A percentile compares a stretch with the other conserved stretches of the same genome.
Conservation (phyloP, 345 rosid genomes). For the Populus tremula region DNA sequence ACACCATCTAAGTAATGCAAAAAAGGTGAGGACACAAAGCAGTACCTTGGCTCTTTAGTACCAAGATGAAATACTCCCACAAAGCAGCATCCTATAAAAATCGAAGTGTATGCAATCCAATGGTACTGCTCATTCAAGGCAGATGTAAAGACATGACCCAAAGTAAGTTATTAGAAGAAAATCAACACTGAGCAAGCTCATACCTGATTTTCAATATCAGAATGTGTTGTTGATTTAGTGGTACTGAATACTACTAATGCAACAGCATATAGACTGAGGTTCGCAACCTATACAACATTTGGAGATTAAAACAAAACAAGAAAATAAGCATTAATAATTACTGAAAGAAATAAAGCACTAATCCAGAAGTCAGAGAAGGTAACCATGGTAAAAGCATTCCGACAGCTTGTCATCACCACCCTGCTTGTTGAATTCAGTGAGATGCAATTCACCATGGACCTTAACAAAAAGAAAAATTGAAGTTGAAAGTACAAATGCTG, state of each 20-base stretch:
- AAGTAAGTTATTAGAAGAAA: constrained; percentile 8
- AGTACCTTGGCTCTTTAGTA: constrained; percentile 83
- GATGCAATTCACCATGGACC: constrained; percentile 95
- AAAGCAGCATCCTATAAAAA: constrained; percentile 74
- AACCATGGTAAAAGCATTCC: constrained; percentile 96
- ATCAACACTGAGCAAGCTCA: background rate
- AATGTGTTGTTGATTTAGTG: constrained; percentile 45
- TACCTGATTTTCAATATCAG: constrained; percentile 79
- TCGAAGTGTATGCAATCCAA: constrained; percentile 86
- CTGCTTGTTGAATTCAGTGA: constrained; percentile 83
- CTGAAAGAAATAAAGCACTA: background rate
- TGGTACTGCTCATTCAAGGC: constrained; percentile 57
- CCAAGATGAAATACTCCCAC: constrained; percentile 76
- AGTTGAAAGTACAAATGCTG: background rate
- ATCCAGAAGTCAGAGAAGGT: constrained; percentile 13
- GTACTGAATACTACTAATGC: constrained; percentile 66
- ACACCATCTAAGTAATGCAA: background rate
- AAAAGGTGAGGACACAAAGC: background rate
- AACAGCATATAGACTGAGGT: constrained; percentile 76
- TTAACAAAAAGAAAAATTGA: constrained; percentile 25
- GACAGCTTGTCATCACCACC: constrained; percentile 82
- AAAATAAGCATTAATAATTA: background rate
- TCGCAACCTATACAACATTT: constrained; percentile 62
- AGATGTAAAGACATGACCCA: constrained; percentile 14
- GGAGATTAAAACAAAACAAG: background rate